A percentile compares a stretch with the other conserved stretches of the same genome.
Evolutionary conservation across 176 grass and related monocot genomes (phyloP).

Genomic region (Saccharum officinarum): DNA sequence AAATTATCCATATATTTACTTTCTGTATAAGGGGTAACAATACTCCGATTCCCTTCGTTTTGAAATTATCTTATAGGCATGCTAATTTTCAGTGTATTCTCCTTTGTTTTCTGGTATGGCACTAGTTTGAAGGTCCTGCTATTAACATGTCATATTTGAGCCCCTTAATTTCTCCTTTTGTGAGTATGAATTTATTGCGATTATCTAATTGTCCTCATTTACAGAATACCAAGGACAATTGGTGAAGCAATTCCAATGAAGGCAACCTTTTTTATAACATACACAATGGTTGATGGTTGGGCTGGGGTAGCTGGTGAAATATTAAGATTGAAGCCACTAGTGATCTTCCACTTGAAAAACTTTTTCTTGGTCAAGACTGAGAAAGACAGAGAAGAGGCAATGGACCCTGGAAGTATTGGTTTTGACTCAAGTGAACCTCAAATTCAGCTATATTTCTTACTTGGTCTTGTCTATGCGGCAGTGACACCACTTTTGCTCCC

Average conservation of each 20-base stretch:
- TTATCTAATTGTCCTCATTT: conserved; percentile 20
- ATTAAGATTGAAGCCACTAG: conserved; percentile 78
- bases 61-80: conserved; percentile 8
- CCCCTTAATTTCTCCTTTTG: conserved; percentile 15
- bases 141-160: conserved; percentile 20
- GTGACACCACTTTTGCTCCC: conserved; percentile 94
- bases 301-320: conserved; percentile 97
- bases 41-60: not conserved
- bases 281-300: conserved; percentile 98
- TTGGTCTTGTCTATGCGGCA: conserved; percentile 91
- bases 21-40: not conserved
- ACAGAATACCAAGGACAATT: conserved; percentile 79
- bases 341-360: conserved; percentile 92
- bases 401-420: conserved; percentile 92
- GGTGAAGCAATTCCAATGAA: conserved; percentile 90
- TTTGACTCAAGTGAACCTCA: conserved; percentile 86
- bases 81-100: not conserved
- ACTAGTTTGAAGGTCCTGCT: conserved; percentile 14
- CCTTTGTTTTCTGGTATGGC: not conserved
- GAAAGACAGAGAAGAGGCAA: conserved; percentile 89
- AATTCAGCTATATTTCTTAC: conserved; percentile 98
- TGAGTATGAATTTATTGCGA: not conserved
- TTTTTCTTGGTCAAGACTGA: conserved; percentile 99
- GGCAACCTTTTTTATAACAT: conserved; percentile 99
- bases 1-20: not conserved